These are phyloP conservation scores for Penicillium concentricum DNA, from an alignment of 2,329 filamentous ascomycete genomes.

Conservation along the genomic window DNA sequence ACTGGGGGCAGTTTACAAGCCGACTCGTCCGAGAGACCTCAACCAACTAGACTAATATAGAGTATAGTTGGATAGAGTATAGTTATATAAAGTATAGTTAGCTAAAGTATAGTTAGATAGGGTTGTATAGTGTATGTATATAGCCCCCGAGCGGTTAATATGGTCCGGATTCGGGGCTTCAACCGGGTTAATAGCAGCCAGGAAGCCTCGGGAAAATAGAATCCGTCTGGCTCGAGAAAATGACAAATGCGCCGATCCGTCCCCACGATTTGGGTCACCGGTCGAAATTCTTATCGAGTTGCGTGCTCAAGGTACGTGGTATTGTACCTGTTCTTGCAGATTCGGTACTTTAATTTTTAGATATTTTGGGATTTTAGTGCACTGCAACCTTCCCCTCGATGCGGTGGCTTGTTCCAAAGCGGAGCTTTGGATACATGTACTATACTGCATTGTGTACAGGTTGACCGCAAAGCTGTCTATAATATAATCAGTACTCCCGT, in stretches of 20 bases:
- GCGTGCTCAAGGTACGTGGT: constrained; percentile 7
- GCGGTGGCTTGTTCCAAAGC: not conserved
- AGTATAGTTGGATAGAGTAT: not conserved
- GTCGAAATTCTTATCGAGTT: constrained; percentile 17
- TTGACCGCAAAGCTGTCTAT: constrained; percentile 8
- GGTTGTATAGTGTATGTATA: not conserved
- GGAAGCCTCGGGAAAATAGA: constrained; percentile 34
- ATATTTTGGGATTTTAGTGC: not conserved
- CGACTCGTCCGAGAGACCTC: constrained; percentile 8
- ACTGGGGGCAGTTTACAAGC: not conserved
- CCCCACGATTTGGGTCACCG: constrained; percentile 36
- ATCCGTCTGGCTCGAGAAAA: constrained; percentile 32
- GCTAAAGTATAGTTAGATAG: not conserved
- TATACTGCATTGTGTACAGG: not conserved
- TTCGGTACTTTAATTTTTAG: not conserved
- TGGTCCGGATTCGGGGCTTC: constrained; percentile 25
- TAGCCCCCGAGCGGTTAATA: constrained; percentile 17
- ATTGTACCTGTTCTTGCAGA: constrained; percentile 4
- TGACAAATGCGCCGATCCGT: constrained; percentile 39
- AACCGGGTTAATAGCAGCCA: constrained; percentile 7
- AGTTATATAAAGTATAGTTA: not conserved
- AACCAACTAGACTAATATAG: not conserved
- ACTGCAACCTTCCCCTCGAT: constrained; percentile 7
- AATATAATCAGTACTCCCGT: not conserved
- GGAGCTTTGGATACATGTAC: not conserved